phyloP scores from a whole-genome alignment of 169 alveolate genomes.

The Plasmodium coatneyi region DNA sequence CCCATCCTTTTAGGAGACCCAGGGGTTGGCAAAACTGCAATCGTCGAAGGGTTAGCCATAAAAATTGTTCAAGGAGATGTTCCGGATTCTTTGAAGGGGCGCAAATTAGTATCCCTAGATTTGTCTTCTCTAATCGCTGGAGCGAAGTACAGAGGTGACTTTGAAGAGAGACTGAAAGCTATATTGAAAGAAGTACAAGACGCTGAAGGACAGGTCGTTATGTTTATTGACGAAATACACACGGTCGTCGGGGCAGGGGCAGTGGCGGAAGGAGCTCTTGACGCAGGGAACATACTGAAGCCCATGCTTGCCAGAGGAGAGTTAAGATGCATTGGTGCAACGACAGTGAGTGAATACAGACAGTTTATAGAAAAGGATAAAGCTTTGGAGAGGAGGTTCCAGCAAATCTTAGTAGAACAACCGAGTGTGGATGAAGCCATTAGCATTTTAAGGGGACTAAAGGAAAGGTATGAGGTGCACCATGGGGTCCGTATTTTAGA shows the following conservation, averaged over 20 bases:
- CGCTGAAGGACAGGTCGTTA: constrained; percentile 90
- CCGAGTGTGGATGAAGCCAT: constrained; percentile 88
- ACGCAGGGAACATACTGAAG: constrained; percentile 90
- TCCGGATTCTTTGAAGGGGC: constrained; percentile 89
- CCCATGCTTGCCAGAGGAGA: constrained; percentile 93
- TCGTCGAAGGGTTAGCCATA: constrained; percentile 92
- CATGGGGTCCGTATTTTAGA: constrained; percentile 92
- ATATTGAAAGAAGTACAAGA: constrained; percentile 90
- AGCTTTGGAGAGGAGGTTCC: constrained; percentile 92
- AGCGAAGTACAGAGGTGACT: constrained; percentile 92
- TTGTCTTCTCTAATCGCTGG: constrained; percentile 89
- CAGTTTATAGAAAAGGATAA: constrained; percentile 91
- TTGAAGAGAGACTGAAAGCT: constrained; percentile 90
- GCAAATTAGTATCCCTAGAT: constrained; percentile 87
- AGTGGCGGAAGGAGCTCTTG: constrained; percentile 92
- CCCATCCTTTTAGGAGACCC: constrained; percentile 92
- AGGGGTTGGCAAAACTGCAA: constrained; percentile 93
- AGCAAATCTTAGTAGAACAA: constrained; percentile 89
- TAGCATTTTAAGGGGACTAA: constrained; percentile 89
- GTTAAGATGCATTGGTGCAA: constrained; percentile 91
- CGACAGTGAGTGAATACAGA: constrained; percentile 90
- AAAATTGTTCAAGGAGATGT: constrained; percentile 91
- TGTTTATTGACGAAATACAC: constrained; percentile 92
- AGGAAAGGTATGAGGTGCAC: constrained; percentile 90
- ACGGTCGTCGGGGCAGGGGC: constrained; percentile 93